Conservation (phyloP, 331 rosid genomes). For the Ulmus americana region DNA sequence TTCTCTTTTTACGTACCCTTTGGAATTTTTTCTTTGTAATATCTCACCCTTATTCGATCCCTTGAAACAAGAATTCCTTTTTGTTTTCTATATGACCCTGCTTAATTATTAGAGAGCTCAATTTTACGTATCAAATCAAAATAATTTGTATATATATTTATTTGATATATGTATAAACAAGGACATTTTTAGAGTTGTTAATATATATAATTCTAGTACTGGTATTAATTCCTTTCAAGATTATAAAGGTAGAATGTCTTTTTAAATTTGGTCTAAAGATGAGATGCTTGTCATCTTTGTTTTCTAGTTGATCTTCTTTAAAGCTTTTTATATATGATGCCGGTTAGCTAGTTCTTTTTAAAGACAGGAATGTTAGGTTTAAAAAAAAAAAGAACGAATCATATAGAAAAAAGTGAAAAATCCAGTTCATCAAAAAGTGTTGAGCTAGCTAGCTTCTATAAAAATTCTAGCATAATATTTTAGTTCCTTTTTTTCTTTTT, state of each 20-base stretch:
- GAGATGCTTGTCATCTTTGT: conserved; percentile 27
- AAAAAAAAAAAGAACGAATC: conserved; percentile 5
- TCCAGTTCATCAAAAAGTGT: conserved; percentile 11
- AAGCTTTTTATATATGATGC: conserved; percentile 19
- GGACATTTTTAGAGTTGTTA: too few species aligned
- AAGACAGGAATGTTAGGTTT: conserved; percentile 23
- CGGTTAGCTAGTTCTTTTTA: conserved; percentile 24
- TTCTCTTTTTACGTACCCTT: background rate
- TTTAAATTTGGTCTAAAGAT: conserved; percentile 27
- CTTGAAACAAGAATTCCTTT: background rate
- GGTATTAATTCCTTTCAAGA: background rate
- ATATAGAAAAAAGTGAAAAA: conserved; percentile 15
- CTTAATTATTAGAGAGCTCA: too few species aligned
- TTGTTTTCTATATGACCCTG: background rate
- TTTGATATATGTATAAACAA: too few species aligned
- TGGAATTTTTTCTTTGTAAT: background rate
- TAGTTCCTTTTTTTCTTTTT: background rate
- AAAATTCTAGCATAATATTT: background rate
- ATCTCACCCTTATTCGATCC: conserved; percentile 19
- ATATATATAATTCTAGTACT: too few species aligned
- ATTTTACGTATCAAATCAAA: too few species aligned
- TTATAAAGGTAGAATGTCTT: conserved; percentile 21
- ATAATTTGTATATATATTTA: too few species aligned
- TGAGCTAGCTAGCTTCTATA: background rate
- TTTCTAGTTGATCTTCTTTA: conserved; percentile 22